phyloP scores from a whole-genome alignment of 2,329 filamentous ascomycete species.

The Gnomoniopsis smithogilvyi region DNA sequence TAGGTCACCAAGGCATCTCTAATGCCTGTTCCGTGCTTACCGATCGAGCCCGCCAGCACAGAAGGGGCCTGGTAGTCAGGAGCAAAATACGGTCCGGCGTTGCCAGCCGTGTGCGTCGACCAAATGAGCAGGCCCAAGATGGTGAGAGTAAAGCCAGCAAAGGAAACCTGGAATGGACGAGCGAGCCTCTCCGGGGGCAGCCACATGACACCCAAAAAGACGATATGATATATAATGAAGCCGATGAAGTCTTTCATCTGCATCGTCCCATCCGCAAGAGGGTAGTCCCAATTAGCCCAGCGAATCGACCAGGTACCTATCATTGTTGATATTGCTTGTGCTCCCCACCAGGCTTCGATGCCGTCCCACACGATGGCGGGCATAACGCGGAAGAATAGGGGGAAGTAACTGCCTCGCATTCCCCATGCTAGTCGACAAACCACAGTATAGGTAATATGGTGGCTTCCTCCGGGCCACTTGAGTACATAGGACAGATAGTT shows the following conservation, averaged over 20 bases:
- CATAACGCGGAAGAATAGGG: constrained; percentile 12
- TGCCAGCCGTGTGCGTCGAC: constrained; percentile 4
- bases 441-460: constrained; percentile 11
- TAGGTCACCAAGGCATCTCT: background rate
- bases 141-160: background rate
- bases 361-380: constrained; percentile 10
- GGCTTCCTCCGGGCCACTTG: constrained; percentile 9
- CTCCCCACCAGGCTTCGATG: constrained; percentile 12
- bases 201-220: constrained; percentile 9
- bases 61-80: constrained; percentile 4
- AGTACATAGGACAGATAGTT: background rate
- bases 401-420: constrained; percentile 9
- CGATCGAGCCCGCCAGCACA: constrained; percentile 6
- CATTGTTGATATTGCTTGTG: constrained; percentile 8
- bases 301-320: constrained; percentile 7
- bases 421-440: constrained; percentile 3
- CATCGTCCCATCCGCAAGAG: constrained; percentile 11
- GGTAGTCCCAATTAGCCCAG: background rate
- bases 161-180: constrained; percentile 9
- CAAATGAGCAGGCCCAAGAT: constrained; percentile 11
- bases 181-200: constrained; percentile 9
- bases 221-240: constrained; percentile 6
- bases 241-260: constrained; percentile 9
- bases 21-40: background rate
- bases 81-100: constrained; percentile 6